phyloP scores from a whole-genome alignment of 139 green algal species.

The Haematococcus lacustris region DNA sequence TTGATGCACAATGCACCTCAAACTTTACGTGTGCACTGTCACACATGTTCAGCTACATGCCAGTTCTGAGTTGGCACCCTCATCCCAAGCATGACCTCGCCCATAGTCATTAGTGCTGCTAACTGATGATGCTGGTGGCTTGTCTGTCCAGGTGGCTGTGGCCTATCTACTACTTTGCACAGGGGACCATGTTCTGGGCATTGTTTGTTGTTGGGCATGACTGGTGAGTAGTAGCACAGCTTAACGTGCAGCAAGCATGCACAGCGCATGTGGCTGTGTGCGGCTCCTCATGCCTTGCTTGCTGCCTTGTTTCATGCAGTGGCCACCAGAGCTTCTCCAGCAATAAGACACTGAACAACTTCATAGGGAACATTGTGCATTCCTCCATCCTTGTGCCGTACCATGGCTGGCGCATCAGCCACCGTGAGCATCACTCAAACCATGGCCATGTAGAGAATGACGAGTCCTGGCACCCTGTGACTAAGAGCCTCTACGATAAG shows the following conservation, averaged over 20 bases:
- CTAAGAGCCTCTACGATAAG: slow-evolving; percentile 48
- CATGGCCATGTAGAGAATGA: slow-evolving; percentile 95
- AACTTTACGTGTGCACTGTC: too few species aligned
- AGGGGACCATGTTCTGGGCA: slow-evolving; percentile 98
- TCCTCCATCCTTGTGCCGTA: slow-evolving; percentile 92
- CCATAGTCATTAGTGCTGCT: slow-evolving; percentile 71
- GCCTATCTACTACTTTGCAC: slow-evolving; percentile 90
- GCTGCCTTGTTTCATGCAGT: slow-evolving; percentile 43
- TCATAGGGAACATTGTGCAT: slow-evolving; percentile 87
- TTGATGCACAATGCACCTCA: too few species aligned
- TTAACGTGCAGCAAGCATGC: not conserved
- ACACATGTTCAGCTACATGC: too few species aligned
- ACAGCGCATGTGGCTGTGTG: too few species aligned
- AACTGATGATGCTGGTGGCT: slow-evolving; percentile 72
- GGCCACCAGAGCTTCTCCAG: slow-evolving; percentile 88
- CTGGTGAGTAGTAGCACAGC: slow-evolving; percentile 52
- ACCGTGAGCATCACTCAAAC: slow-evolving; percentile 91
- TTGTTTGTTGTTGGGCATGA: slow-evolving; percentile 94
- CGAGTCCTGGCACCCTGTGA: slow-evolving; percentile 86
- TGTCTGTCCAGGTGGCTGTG: slow-evolving; percentile 73
- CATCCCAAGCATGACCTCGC: too few species aligned
- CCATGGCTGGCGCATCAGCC: slow-evolving; percentile 91
- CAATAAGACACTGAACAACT: slow-evolving; percentile 86
- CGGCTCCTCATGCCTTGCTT: too few species aligned
- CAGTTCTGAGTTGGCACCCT: too few species aligned